Conservation (phyloP, 1,284 basidiomycete genomes). For the Sanghuangporus weigelae region DNA sequence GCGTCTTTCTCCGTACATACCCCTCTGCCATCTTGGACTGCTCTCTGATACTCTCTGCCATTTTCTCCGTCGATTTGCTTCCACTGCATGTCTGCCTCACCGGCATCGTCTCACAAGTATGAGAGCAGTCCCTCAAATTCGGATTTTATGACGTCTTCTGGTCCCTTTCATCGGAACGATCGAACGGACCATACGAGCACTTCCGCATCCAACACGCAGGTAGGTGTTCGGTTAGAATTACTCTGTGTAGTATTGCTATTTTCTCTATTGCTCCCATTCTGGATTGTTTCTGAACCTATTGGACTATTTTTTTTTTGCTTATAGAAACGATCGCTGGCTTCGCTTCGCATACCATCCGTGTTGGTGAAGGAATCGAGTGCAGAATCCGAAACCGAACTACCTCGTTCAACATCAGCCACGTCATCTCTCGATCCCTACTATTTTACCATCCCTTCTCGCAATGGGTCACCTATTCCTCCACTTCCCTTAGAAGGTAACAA, state of each 20-base stretch:
- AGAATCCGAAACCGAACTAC: constrained; percentile 19
- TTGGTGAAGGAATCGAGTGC: neutral
- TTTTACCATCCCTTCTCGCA: constrained; percentile 62
- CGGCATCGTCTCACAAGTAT: neutral
- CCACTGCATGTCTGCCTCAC: constrained; percentile 11
- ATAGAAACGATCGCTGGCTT: constrained; percentile 2
- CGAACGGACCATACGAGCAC: neutral
- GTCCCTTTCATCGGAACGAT: neutral
- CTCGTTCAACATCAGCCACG: constrained; percentile 59
- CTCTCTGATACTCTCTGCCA: neutral
- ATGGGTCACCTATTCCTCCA: constrained; percentile 54
- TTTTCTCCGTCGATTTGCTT: neutral
- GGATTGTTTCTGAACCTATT: neutral
- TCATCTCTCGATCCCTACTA: constrained; percentile 83
- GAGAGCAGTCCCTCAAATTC: constrained; percentile 1
- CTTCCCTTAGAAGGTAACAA: constrained; percentile 31
- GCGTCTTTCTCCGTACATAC: constrained; percentile 5
- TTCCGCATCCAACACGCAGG: neutral
- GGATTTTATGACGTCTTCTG: neutral
- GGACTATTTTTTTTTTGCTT: neutral
- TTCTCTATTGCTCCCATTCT: neutral
- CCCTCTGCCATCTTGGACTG: neutral
- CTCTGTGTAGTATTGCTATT: neutral
- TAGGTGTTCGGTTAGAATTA: neutral
- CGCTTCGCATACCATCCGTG: constrained; percentile 7